These are phyloP conservation scores for Zea luxurians DNA, from an alignment of 176 grass and related monocot genomes.

Conservation along the genomic window DNA sequence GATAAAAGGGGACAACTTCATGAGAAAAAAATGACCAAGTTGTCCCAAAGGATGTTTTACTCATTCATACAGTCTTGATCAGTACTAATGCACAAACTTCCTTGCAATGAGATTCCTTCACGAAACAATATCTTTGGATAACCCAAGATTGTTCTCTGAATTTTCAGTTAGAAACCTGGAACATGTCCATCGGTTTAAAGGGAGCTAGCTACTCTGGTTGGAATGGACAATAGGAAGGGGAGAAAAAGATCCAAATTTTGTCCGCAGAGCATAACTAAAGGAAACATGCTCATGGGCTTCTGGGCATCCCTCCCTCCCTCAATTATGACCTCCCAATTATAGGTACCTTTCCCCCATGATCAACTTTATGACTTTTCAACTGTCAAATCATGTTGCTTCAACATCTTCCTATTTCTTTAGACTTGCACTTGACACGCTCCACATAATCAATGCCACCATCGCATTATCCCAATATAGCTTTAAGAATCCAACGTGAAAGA, in stretches of 20 bases:
- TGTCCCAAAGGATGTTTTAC: constrained; percentile 18
- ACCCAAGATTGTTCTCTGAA: constrained; percentile 1
- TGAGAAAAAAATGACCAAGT: constrained; percentile 32
- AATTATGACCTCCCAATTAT: constrained; percentile 41
- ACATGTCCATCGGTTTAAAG: constrained; percentile 14
- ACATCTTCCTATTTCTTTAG: constrained; percentile 9
- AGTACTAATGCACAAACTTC: constrained; percentile 14
- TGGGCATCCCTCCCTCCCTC: constrained; percentile 14
- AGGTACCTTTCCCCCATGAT: constrained; percentile 34
- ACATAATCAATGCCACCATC: constrained; percentile 10
- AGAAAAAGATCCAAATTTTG: neutral
- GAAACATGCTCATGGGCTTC: constrained; percentile 29
- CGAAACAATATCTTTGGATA: neutral
- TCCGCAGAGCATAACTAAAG: constrained; percentile 35
- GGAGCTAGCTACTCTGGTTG: constrained; percentile 1
- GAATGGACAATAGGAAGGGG: constrained; percentile 1
- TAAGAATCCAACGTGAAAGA: constrained; percentile 1
- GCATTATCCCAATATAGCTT: constrained; percentile 1
- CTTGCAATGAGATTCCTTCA: constrained; percentile 9
- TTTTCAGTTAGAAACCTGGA: constrained; percentile 19
- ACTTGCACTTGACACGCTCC: constrained; percentile 10
- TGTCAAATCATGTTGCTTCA: constrained; percentile 21
- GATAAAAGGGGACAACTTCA: constrained; percentile 12
- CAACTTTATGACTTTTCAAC: constrained; percentile 41
- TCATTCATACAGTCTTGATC: constrained; percentile 14